Conservation (phyloP, 2,329 filamentous ascomycete species). For the Aureobasidium sp. region DNA sequence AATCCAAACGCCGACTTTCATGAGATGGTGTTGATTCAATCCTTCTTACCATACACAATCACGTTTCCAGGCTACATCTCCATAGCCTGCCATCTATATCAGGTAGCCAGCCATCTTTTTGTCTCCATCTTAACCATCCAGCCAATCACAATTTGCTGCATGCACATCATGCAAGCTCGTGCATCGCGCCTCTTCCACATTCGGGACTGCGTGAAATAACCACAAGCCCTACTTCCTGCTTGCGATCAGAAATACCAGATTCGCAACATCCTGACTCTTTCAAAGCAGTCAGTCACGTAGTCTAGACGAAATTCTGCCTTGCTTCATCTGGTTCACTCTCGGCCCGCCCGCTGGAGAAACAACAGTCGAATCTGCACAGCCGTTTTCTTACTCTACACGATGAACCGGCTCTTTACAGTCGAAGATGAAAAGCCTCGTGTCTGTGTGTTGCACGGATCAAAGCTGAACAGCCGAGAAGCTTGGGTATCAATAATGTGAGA, state of each 20-base stretch:
- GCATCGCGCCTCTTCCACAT: constrained; percentile 9
- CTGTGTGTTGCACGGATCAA: constrained; percentile 7
- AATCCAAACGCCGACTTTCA: neutral
- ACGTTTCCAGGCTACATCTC: neutral
- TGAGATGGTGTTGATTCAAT: neutral
- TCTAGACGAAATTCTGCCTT: neutral
- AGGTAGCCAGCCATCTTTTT: neutral
- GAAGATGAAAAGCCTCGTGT: neutral
- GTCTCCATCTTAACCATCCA: neutral
- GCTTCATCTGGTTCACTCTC: neutral
- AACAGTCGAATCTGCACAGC: neutral
- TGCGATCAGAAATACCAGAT: neutral
- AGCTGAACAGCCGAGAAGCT: neutral
- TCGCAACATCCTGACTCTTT: neutral
- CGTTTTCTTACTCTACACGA: neutral
- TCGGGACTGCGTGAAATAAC: constrained; percentile 3
- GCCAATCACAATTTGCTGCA: constrained; percentile 3
- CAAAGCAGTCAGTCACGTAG: neutral
- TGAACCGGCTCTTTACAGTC: neutral
- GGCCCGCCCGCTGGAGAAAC: neutral
- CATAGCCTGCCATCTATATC: neutral
- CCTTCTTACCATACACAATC: neutral
- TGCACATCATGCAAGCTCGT: constrained; percentile 13
- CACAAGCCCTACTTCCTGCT: neutral
- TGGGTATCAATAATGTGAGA: too few relatives aligned